A percentile compares a stretch with the other conserved stretches of the same genome.
Evolutionary conservation across 2,329 filamentous ascomycete species (phyloP).

Genomic region (Ascomycota sp.): DNA sequence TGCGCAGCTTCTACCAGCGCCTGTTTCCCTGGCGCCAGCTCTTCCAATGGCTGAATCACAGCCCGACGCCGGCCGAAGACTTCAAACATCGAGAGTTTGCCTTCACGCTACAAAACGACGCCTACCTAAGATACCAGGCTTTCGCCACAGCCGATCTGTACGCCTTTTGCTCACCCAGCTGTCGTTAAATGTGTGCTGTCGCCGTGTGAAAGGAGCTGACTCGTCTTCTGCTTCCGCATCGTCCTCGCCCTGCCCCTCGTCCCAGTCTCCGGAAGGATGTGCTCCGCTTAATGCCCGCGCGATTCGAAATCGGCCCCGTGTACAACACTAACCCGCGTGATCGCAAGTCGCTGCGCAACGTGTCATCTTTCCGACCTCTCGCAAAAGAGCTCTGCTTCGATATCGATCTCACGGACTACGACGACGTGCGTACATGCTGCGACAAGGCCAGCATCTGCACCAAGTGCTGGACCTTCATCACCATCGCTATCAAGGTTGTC

Average conservation of each 20-base stretch:
- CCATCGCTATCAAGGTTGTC: slow-evolving; percentile 90
- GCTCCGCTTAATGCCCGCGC: slow-evolving; percentile 66
- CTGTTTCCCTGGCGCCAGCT: slow-evolving; percentile 87
- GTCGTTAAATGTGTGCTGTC: too few species aligned
- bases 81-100: slow-evolving; percentile 92
- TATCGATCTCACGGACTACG: slow-evolving; percentile 98
- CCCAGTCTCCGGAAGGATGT: slow-evolving; percentile 73
- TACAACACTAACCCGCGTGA: slow-evolving; percentile 89
- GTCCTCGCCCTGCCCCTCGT: not conserved
- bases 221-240: slow-evolving; percentile 19
- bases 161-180: too few species aligned
- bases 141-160: slow-evolving; percentile 33
- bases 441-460: slow-evolving; percentile 80
- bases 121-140: slow-evolving; percentile 79
- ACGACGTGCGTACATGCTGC: slow-evolving; percentile 90
- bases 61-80: slow-evolving; percentile 64
- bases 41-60: slow-evolving; percentile 97
- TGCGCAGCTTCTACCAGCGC: slow-evolving; percentile 87
- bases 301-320: slow-evolving; percentile 97
- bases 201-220: too few species aligned
- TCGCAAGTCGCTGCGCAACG: slow-evolving; percentile 67
- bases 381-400: slow-evolving; percentile 95
- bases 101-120: slow-evolving; percentile 81
- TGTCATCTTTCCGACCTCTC: slow-evolving; percentile 64
- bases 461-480: slow-evolving; percentile 94